Base-by-base conservation (phyloP, 768 basidiomycete genomes). In the Panaeolus cyanescens region DNA sequence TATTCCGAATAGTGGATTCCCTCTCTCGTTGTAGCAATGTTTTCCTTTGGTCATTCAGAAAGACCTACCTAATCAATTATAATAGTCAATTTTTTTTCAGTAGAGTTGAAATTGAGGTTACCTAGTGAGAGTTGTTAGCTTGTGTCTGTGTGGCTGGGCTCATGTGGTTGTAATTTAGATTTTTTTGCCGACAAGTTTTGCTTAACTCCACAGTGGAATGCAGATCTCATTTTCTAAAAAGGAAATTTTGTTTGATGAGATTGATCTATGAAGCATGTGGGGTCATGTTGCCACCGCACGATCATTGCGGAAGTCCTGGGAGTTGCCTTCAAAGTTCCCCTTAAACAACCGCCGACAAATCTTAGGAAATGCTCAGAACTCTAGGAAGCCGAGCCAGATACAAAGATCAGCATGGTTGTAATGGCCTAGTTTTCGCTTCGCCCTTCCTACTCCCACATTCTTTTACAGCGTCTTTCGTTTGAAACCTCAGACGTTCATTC, bases 401-500 rank as follows among this genome's bases (percentile, higher is more conserved):
- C 45, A 50, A 50, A 50, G 45, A 50, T 50, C 45, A 50, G 45
- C 45, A 50, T 15, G 15, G 45, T 9, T 13, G 25, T 9, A 50
- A 15, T 28, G 3, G 45, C 25, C 12, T 28, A 20, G 45, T 50
- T 50, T 39, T 50, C 15, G 22, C 13, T 50, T 50, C 15, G 45
- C 22, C 25, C 12, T 28, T 50, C 25, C 45, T 10, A 50, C 45
- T 50, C 45, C 45, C 45, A 50, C 45, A 50, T 50, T 50, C 45
- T 15, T 50, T 50, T 50, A 28, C 25, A 8, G 45, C 12, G 13
- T 50, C 25, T 50, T 25, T 30, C 25, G 22, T 28, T 50, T 50
- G 45, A 28, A 50, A 50, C 45, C 45, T 50, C 45, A 50, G 45
- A 50, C 45, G 45, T 50, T 50, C 37, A 39, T 25, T 42, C 56